Percentiles rank a stretch among this genome's conserved stretches.
Evolutionary conservation across 2,329 filamentous ascomycete genomes (phyloP).

Genomic region (Scytalidium sp.): DNA sequence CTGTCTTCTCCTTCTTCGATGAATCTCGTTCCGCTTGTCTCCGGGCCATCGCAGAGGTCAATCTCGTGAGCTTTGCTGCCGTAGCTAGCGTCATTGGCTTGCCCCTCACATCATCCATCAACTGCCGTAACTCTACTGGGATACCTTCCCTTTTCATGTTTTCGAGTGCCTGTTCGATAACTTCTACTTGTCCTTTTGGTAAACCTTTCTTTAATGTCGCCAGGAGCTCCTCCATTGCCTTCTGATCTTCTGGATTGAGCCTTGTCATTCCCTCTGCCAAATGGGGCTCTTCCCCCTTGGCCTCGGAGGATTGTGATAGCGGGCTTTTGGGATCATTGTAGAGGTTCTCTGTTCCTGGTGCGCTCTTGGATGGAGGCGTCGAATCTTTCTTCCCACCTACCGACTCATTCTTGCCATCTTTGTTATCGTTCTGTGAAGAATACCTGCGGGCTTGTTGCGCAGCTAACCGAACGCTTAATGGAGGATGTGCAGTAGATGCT

Average conservation of each 20-base stretch:
- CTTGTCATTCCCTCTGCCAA: constrained; percentile 25
- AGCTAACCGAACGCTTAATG: constrained; percentile 32
- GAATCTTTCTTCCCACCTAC: constrained; percentile 30
- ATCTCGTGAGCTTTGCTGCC: constrained; percentile 31
- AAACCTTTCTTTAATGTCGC: constrained; percentile 53
- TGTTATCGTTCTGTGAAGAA: constrained; percentile 9
- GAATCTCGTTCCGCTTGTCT: constrained; percentile 23
- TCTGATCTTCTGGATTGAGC: constrained; percentile 53
- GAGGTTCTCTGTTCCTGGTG: constrained; percentile 41
- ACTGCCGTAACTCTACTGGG: constrained; percentile 51
- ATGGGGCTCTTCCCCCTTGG: constrained; percentile 28
- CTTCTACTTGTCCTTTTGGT: constrained; percentile 58
- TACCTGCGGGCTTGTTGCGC: constrained; percentile 22
- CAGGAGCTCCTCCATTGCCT: constrained; percentile 56
- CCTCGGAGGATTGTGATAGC: constrained; percentile 28
- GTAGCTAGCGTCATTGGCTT: constrained; percentile 21
- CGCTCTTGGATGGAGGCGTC: constrained; percentile 20
- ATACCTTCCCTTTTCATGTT: constrained; percentile 67
- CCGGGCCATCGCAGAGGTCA: constrained; percentile 26
- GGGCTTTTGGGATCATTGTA: constrained; percentile 38
- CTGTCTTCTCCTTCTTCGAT: constrained; percentile 26
- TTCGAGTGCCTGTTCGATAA: constrained; percentile 57
- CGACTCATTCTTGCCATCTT: constrained; percentile 16
- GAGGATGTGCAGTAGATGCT: constrained; percentile 34
- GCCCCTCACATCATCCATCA: constrained; percentile 25